Conservation (phyloP, 2,329 filamentous ascomycete genomes). For the Fusarium marasasianum region DNA sequence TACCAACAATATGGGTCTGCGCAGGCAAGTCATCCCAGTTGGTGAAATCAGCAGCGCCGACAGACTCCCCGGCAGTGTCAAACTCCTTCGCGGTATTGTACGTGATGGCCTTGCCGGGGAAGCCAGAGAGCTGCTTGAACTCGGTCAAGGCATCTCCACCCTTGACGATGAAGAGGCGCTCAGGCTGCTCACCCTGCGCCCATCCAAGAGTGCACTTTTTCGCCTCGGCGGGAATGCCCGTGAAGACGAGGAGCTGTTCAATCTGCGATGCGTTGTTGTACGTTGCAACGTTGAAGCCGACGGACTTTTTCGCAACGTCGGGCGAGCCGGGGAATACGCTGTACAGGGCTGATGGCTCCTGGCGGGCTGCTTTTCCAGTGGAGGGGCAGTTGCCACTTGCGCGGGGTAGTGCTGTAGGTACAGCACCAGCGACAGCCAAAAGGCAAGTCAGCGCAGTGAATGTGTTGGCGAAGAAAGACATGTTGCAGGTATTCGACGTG, state of each 20-base stretch:
- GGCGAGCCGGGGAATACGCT: constrained; percentile 31
- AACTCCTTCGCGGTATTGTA: constrained; percentile 38
- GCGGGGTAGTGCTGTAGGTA: constrained; percentile 17
- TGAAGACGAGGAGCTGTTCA: constrained; percentile 48
- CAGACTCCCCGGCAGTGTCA: constrained; percentile 17
- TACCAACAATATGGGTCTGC: constrained; percentile 36
- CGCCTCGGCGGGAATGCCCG: constrained; percentile 43
- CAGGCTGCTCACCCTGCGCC: constrained; percentile 49
- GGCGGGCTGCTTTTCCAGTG: not conserved
- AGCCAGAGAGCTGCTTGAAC: constrained; percentile 40
- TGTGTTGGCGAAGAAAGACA: constrained; percentile 13
- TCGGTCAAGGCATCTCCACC: constrained; percentile 39
- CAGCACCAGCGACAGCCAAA: constrained; percentile 14
- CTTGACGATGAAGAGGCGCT: constrained; percentile 51
- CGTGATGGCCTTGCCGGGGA: constrained; percentile 37
- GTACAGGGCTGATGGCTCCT: constrained; percentile 24
- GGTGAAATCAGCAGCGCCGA: constrained; percentile 45
- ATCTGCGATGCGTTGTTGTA: constrained; percentile 37
- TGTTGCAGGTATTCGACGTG: not conserved
- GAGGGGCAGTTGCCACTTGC: constrained; percentile 13
- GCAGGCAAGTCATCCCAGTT: constrained; percentile 41
- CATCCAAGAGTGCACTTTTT: constrained; percentile 46
- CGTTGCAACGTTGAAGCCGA: constrained; percentile 39
- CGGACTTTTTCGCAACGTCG: constrained; percentile 18
- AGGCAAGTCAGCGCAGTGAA: constrained; percentile 17